These are phyloP conservation scores for Yarrowia sp. DNA, from an alignment of 805 yeast species.

Conservation along the genomic window DNA sequence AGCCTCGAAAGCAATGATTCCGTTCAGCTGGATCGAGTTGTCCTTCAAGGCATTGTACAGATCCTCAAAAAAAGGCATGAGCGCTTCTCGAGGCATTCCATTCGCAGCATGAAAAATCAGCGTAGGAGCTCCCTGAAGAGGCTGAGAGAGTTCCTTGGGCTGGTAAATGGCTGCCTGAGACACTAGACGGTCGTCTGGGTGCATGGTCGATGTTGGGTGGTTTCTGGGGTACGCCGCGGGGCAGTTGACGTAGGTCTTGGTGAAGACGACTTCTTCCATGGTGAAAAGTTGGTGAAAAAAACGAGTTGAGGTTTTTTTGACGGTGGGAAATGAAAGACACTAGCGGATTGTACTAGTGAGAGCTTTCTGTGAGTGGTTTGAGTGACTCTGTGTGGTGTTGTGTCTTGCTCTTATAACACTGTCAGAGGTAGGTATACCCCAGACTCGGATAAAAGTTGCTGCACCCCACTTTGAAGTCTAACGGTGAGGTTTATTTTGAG, in stretches of 20 bases:
- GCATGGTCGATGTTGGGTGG: constrained; percentile 20
- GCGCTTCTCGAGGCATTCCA: constrained; percentile 17
- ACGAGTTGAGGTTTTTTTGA: background rate
- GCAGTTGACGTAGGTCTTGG: constrained; percentile 19
- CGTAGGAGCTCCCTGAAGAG: constrained; percentile 19
- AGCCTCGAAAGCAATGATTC: constrained; percentile 28
- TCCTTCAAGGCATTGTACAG: constrained; percentile 11
- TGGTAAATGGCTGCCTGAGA: constrained; percentile 10
- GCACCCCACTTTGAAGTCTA: constrained; percentile 3
- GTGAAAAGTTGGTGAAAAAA: background rate
- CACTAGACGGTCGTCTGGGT: constrained; percentile 20
- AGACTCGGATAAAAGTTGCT: constrained; percentile 15
- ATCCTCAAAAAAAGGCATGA: constrained; percentile 9
- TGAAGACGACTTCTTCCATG: constrained; percentile 22
- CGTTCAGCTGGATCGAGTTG: constrained; percentile 20
- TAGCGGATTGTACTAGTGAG: too few relatives aligned
- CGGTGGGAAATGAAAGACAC: background rate
- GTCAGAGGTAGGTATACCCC: background rate
- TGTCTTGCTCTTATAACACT: background rate
- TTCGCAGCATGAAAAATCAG: constrained; percentile 23
- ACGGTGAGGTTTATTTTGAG: background rate
- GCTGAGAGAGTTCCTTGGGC: constrained; percentile 20
- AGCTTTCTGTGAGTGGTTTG: background rate
- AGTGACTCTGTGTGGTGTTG: background rate
- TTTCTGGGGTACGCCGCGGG: constrained; percentile 25